phyloP scores from a whole-genome alignment of 106 monocot genomes.

The Platanthera guangdongensis region DNA sequence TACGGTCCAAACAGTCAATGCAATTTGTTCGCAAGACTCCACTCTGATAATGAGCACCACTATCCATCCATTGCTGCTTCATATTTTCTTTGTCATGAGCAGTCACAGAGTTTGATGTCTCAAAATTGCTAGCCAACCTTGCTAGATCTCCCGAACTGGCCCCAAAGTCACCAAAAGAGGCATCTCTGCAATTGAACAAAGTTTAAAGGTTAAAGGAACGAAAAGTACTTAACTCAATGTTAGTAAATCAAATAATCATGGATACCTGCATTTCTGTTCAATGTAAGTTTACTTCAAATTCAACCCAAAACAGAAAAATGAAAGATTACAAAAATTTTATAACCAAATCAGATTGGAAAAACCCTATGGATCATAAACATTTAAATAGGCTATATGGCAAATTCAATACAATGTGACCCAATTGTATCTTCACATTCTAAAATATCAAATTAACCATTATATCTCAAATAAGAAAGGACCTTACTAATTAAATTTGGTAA shows the following conservation, averaged over 20 bases:
- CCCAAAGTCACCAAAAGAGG: slow-evolving; percentile 44
- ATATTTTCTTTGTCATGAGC: slow-evolving; percentile 22
- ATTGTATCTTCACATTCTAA: neutral
- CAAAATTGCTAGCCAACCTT: slow-evolving; percentile 40
- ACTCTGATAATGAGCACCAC: slow-evolving; percentile 56
- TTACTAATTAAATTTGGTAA: neutral
- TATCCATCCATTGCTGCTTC: slow-evolving; percentile 11
- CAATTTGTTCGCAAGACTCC: slow-evolving; percentile 97
- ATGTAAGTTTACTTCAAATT: neutral
- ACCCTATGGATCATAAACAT: neutral
- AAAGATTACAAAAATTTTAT: neutral
- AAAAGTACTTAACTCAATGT: neutral
- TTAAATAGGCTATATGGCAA: neutral
- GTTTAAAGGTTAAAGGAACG: neutral
- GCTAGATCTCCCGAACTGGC: slow-evolving; percentile 62
- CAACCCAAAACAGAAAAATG: neutral
- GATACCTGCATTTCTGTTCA: neutral
- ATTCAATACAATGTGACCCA: neutral
- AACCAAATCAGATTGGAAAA: neutral
- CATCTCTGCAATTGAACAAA: slow-evolving; percentile 34
- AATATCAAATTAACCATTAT: neutral
- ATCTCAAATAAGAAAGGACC: neutral
- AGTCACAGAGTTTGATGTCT: slow-evolving; percentile 14
- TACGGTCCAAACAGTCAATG: slow-evolving; percentile 97
- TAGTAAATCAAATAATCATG: slow-evolving; percentile 1